Evolutionary conservation across 768 basidiomycete species (phyloP).

Genomic region (Auriculariales sp.): DNA sequence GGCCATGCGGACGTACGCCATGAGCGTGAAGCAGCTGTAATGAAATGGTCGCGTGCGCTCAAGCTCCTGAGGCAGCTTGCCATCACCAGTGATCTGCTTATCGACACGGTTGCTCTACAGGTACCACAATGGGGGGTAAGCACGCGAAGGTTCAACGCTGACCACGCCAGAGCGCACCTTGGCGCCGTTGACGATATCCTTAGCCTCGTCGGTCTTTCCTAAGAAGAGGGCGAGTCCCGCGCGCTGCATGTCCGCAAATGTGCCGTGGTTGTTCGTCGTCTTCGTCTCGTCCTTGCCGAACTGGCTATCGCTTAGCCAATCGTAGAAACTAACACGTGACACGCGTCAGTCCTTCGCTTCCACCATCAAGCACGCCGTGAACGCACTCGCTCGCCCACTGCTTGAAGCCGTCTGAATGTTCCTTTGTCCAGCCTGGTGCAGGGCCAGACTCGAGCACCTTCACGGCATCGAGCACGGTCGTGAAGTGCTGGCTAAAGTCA

Average conservation of each 20-base stretch:
- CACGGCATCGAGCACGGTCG: neutral
- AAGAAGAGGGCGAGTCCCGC: neutral
- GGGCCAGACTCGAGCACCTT: neutral
- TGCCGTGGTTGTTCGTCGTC: slow-evolving; percentile 1
- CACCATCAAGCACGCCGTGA: too few species aligned
- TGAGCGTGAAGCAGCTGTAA: neutral
- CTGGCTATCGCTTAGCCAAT: neutral
- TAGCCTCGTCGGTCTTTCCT: neutral
- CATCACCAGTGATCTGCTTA: neutral
- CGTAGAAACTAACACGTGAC: too few species aligned
- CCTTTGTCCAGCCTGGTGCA: neutral
- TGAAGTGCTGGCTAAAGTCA: neutral
- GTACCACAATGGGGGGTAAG: too few species aligned
- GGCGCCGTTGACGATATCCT: neutral
- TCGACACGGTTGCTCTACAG: too few species aligned
- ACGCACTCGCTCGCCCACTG: neutral
- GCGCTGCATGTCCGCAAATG: neutral
- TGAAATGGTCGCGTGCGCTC: neutral
- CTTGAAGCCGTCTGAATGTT: neutral
- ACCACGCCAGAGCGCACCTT: too few species aligned
- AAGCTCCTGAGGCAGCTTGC: neutral
- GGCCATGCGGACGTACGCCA: neutral
- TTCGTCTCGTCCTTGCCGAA: neutral
- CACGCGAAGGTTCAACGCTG: too few species aligned
- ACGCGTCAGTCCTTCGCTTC: too few species aligned